Percentiles rank a stretch among this genome's conserved stretches.
These are phyloP conservation scores for Umbelopsis isabellina DNA, from an alignment of 192 early-diverging fungal species.

Conservation along the genomic window DNA sequence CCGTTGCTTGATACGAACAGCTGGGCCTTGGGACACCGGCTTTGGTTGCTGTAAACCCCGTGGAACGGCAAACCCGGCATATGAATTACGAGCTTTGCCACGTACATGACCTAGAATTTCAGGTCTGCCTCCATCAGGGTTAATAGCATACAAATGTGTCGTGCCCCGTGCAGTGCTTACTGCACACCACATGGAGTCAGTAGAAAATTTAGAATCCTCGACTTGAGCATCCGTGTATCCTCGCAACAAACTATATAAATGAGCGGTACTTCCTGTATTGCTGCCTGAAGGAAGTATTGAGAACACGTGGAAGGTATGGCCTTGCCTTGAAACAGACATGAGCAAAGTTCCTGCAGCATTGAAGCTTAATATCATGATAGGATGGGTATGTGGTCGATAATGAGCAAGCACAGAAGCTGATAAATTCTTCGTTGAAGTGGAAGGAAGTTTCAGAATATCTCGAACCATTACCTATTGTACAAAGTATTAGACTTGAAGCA, in stretches of 20 bases:
- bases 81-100: slow-evolving; percentile 29
- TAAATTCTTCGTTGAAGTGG: slow-evolving; percentile 21
- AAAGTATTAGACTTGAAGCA: not conserved
- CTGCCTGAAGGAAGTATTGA: slow-evolving; percentile 45
- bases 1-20: slow-evolving; percentile 45
- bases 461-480: slow-evolving; percentile 51
- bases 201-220: slow-evolving; percentile 68
- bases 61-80: slow-evolving; percentile 15
- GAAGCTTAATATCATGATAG: slow-evolving; percentile 63
- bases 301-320: slow-evolving; percentile 77
- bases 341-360: slow-evolving; percentile 67
- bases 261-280: slow-evolving; percentile 39
- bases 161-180: slow-evolving; percentile 78
- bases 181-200: slow-evolving; percentile 74
- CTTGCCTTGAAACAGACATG: slow-evolving; percentile 71
- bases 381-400: slow-evolving; percentile 73
- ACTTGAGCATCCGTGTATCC: slow-evolving; percentile 79
- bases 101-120: slow-evolving; percentile 59
- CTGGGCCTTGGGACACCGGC: slow-evolving; percentile 30
- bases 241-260: slow-evolving; percentile 75
- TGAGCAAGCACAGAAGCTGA: slow-evolving; percentile 61
- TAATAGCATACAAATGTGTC: slow-evolving; percentile 72
- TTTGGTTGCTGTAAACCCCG: slow-evolving; percentile 5
- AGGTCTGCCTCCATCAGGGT: slow-evolving; percentile 62
- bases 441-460: slow-evolving; percentile 39